Base-by-base conservation (phyloP, 768 basidiomycete species). In the Amanita thiersii region DNA sequence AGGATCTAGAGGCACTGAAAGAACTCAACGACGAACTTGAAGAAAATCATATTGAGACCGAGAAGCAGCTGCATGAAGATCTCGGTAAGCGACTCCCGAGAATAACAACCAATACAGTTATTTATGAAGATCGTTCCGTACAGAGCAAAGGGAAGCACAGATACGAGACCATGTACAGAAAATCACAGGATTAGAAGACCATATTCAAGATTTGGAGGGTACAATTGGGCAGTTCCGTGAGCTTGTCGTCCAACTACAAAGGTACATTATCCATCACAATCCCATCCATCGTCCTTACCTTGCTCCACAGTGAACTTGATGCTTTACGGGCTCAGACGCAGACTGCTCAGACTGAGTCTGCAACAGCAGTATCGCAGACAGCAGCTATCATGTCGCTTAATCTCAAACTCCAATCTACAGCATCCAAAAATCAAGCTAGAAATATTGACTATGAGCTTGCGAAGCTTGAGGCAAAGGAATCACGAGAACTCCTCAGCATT, bases 11-110 rank as follows among this genome's bases (percentile, higher is more conserved):
- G 56, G 79, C 92, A 8, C 75, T 99, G 30, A 88, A 93, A 56
- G 96, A 98, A 54, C 81, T 99, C 36, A 90, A 85, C 43, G 94
- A 99, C 47, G 96, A 99, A 62, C 73, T 99, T 2, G 96, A 98
- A 59, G 93, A 98, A 61, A 92, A 89, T 52, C 94, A 98, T 48
- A 57, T 87, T 2, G 94, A 96, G 60, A 88, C 91, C 0, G 94
- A 97, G 63, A 92, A 88, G 57, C 75, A 81, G 17, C 61, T 99
- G 44, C 81, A 91, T 52, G 88, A 86, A 33, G 94, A 97, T 37
- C 71, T 98, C 33, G 85, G 92, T 92, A 36, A 33, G 75, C n/a
- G n/a, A n/a, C n/a, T n/a, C 54, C 14, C 12, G 14, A n/a, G 37
- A 20, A 15, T 39, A 6, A 18, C 18, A 2, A 23, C n/a, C 39